Conservation (phyloP, 2,329 filamentous ascomycete genomes). For the Parastagonospora nodorum region DNA sequence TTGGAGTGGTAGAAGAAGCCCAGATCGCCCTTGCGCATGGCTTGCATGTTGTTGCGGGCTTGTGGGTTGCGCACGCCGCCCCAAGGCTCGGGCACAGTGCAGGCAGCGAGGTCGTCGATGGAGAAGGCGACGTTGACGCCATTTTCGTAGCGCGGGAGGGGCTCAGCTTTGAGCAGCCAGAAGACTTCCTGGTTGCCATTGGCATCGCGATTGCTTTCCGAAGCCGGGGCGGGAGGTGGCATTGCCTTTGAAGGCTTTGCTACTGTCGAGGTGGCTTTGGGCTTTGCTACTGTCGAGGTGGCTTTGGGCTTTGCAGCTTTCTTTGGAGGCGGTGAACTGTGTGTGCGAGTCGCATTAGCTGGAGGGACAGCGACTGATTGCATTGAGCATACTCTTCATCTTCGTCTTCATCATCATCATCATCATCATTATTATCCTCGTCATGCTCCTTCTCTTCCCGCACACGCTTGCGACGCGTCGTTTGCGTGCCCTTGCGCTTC, state of each 20-base stretch:
- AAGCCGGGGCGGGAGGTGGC: slow-evolving; percentile 17
- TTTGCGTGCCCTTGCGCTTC: slow-evolving; percentile 28
- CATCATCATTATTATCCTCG: slow-evolving; percentile 14
- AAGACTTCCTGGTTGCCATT: slow-evolving; percentile 41
- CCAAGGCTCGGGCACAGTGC: slow-evolving; percentile 83
- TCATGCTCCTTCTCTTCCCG: slow-evolving; percentile 23
- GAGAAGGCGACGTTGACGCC: slow-evolving; percentile 91
- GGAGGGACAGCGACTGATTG: too few species aligned
- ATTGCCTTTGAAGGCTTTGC: slow-evolving; percentile 10
- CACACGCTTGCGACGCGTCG: slow-evolving; percentile 36
- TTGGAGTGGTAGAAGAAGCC: slow-evolving; percentile 98
- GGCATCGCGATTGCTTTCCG: slow-evolving; percentile 32
- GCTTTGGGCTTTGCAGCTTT: slow-evolving; percentile 19
- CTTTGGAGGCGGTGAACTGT: slow-evolving; percentile 24
- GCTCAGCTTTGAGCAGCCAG: slow-evolving; percentile 66
- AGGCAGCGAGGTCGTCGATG: slow-evolving; percentile 82
- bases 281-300: slow-evolving; percentile 1
- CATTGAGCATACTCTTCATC: slow-evolving; percentile 1
- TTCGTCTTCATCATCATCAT: slow-evolving; percentile 11
- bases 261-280: slow-evolving; percentile 6
- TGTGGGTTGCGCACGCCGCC: slow-evolving; percentile 64
- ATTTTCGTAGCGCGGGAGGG: slow-evolving; percentile 82
- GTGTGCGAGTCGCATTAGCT: not conserved
- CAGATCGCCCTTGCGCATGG: slow-evolving; percentile 88
- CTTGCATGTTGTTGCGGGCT: slow-evolving; percentile 86